Evolutionary conservation across 2,329 filamentous ascomycete species (phyloP).

Genomic region (Acrocalymma vagum): DNA sequence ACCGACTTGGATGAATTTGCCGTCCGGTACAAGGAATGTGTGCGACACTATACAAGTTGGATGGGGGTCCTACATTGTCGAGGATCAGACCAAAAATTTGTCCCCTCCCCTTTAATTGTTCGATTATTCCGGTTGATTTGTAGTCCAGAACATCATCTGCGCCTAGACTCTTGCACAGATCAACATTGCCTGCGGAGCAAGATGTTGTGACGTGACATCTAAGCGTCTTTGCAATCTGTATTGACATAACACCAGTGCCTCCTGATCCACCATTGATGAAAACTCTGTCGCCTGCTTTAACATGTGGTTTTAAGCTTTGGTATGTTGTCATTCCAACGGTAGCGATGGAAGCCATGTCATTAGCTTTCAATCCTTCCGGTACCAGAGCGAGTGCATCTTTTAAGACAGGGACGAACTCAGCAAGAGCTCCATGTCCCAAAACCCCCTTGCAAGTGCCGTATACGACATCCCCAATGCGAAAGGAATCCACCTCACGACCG

Average conservation of each 20-base stretch:
- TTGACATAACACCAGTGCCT: slow-evolving; percentile 64
- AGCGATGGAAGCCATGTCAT: slow-evolving; percentile 38
- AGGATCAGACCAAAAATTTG: slow-evolving; percentile 62
- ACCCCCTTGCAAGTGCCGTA: slow-evolving; percentile 35
- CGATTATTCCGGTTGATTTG: slow-evolving; percentile 57
- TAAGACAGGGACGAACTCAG: slow-evolving; percentile 32
- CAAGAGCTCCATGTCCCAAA: slow-evolving; percentile 33
- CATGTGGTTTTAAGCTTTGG: slow-evolving; percentile 35
- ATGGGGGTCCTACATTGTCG: slow-evolving; percentile 64
- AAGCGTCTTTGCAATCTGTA: slow-evolving; percentile 69
- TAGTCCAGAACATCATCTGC: slow-evolving; percentile 73
- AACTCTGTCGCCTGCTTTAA: slow-evolving; percentile 54
- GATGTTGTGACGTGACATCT: slow-evolving; percentile 67
- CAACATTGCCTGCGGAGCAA: slow-evolving; percentile 66
- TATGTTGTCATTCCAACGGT: slow-evolving; percentile 44
- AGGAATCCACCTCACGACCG: not conserved
- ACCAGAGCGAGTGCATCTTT: slow-evolving; percentile 1
- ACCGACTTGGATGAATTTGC: slow-evolving; percentile 55
- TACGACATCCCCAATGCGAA: not conserved
- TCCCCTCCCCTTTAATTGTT: slow-evolving; percentile 57
- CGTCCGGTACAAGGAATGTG: slow-evolving; percentile 58
- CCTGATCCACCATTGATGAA: slow-evolving; percentile 71
- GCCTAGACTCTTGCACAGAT: slow-evolving; percentile 65
- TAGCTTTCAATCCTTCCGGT: slow-evolving; percentile 21
- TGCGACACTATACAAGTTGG: slow-evolving; percentile 63